Evolutionary conservation across 1,284 basidiomycete genomes (phyloP), one percentile per base, ranked within the genome.

Genomic region (Cutaneotrichosporon mucoides): DNA sequence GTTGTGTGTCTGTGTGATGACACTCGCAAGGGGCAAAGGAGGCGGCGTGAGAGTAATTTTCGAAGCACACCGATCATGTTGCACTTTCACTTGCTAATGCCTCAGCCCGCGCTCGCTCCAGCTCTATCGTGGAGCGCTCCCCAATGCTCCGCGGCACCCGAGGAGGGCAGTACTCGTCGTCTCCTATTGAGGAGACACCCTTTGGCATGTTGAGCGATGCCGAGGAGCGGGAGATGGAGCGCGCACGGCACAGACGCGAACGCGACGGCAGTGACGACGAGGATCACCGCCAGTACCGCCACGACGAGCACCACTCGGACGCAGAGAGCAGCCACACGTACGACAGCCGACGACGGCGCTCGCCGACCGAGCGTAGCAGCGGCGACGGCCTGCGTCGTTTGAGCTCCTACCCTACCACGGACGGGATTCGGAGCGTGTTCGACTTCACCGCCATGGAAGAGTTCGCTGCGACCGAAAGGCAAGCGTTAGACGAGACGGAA

Each of bases 391-490:
- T 53, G 35, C 15, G 37, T 5, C 36, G 10, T 5, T 4, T 43
- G 16, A 24, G 54, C 6, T 47, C 44, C 38, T 44, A 35, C 24
- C 42, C 37, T 12, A 34, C 24, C 3, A 16, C 53, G 8, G 59
- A 37, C 4, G 54, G 51, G 8, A 34, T 55, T 53, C 62, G 50
- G 68, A 72, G 57, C 24, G 79, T 81, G 11, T 95, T 92, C 73
- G 86, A 93, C 73, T 96, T 94, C 73, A 70, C 75, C 0, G 81
- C 79, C 0, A 87, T 96, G 83, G 93, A 96, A 70, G 83, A 85
- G 12, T 96, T 88, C 75, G 89, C 89, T 0, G 77, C 78, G 0
- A 82, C 82, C 33, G 92, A 96, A 77, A 87, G 89, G 68, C 68
- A 74, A 40, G 64, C 69, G 44, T 57, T 73, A 71, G 81, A 59